Conservation (phyloP, 1,284 basidiomycete genomes). For the Melampsora americana region DNA sequence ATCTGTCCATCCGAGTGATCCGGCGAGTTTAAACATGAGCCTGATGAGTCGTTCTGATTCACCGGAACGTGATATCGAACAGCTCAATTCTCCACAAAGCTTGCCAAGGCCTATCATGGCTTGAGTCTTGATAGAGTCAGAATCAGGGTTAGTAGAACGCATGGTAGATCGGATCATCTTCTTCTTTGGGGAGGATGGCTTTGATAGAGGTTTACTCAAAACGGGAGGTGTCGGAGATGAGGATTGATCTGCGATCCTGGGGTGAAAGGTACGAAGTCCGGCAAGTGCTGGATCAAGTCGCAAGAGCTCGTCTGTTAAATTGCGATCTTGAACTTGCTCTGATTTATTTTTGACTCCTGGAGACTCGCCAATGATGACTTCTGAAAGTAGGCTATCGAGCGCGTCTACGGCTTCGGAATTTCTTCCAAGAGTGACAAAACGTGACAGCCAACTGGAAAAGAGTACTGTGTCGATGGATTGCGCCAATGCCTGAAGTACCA, state of each 20-base stretch:
- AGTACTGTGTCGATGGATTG: slow-evolving; percentile 28
- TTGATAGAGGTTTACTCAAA: slow-evolving; percentile 11
- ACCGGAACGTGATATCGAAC: slow-evolving; percentile 22
- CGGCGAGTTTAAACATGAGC: slow-evolving; percentile 23
- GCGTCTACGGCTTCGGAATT: background rate
- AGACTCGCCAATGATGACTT: slow-evolving; percentile 26
- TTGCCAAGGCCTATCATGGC: slow-evolving; percentile 33
- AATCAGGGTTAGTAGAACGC: slow-evolving; percentile 15
- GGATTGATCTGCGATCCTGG: background rate
- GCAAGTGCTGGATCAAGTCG: slow-evolving; percentile 27
- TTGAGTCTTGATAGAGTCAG: slow-evolving; percentile 19
- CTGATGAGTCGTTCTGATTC: slow-evolving; percentile 21
- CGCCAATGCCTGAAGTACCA: slow-evolving; percentile 36
- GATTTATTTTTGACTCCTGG: background rate
- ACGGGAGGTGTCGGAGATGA: background rate
- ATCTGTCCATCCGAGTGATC: slow-evolving; percentile 33
- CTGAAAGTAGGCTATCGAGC: slow-evolving; percentile 14
- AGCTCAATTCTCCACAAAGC: slow-evolving; percentile 33
- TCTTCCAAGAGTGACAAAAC: slow-evolving; percentile 12
- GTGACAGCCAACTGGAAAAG: slow-evolving; percentile 17
- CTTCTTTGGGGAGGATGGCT: slow-evolving; percentile 34
- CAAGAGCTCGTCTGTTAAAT: slow-evolving; percentile 10
- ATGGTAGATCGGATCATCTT: background rate
- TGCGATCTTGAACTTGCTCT: background rate
- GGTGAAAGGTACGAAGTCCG: slow-evolving; percentile 7